A percentile compares a stretch with the other conserved stretches of the same genome.
Evolutionary conservation across 1,139 yeast genomes (phyloP).

Genomic region (Scheffersomyces quercinus): DNA sequence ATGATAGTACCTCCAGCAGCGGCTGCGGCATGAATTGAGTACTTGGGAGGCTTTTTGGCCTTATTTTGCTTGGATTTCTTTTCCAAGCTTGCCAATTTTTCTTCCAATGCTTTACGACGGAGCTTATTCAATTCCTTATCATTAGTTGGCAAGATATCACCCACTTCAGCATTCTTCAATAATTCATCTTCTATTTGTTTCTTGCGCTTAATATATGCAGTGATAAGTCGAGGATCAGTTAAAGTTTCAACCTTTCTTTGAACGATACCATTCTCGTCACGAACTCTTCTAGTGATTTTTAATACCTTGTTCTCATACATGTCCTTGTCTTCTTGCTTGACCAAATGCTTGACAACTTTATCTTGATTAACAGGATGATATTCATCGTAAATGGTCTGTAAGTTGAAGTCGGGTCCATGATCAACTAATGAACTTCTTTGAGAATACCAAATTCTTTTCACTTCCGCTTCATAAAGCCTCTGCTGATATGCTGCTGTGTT

Average conservation of each 20-base stretch:
- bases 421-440: constrained; percentile 68
- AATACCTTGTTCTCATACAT: constrained; percentile 50
- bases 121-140: constrained; percentile 84
- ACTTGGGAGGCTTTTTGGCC: constrained; percentile 39
- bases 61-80: constrained; percentile 56
- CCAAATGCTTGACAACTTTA: constrained; percentile 29
- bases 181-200: constrained; percentile 75
- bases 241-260: constrained; percentile 81
- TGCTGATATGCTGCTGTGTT: constrained; percentile 77
- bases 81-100: constrained; percentile 80
- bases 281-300: constrained; percentile 74
- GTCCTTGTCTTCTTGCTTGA: constrained; percentile 39
- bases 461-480: constrained; percentile 88
- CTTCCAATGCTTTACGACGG: constrained; percentile 76
- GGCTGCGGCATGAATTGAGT: constrained; percentile 48
- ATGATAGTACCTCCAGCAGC: constrained; percentile 46
- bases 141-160: constrained; percentile 75
- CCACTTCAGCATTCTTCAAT: constrained; percentile 55
- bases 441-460: constrained; percentile 85
- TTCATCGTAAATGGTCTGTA: constrained; percentile 35
- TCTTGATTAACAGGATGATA: constrained; percentile 41
- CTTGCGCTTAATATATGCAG: constrained; percentile 79
- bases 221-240: constrained; percentile 82
- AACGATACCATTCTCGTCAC: constrained; percentile 83
- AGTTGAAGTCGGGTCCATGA: constrained; percentile 26